Base-by-base conservation (phyloP, 768 basidiomycete genomes). In the Amanita phalloides region DNA sequence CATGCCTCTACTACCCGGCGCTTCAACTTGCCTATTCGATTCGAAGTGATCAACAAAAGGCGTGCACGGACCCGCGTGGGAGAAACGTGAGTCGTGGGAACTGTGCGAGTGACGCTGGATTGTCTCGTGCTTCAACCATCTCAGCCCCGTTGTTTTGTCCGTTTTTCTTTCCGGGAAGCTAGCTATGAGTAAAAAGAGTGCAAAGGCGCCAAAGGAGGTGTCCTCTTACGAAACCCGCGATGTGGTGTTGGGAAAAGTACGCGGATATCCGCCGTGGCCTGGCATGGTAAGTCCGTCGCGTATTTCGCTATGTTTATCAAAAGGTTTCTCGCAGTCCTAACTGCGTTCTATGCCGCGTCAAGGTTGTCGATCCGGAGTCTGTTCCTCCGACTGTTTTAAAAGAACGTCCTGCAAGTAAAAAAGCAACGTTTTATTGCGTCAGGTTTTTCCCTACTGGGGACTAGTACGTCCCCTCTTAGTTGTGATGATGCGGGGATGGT, bases 221-320 rank as follows among this genome's bases (percentile, higher is more conserved):
- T 64, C 72, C 10, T 71, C 71, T 43, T 95, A 88, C 65, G 74
- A 76, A 21, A 63, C 76, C 51, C 83, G 86, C 67, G 93, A 98
- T 62, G 73, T 92, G 58, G 91, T 98, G 36, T 80, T 97, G 55
- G 92, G 80, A 23, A 94, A 95, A 73, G 71, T 99, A 64, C 90
- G 89, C 71, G 96, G 95, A 8, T 97, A 75, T 71, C 92, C 96
- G 1, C 77, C 87, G 3, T 99, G 96, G 96, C 96, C 93, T 50
- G 90, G 82, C 64, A 86, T 89, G 73, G 95, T 95, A 64, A 69
- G 89, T 78, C 53, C 56, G 61, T 53, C 48, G 53, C 44, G 52
- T 52, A 35, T 33, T 49, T 25, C 54, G 47, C 45, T 45, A 39
- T 53, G 48, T 53, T 54, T 56, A 45, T 52, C 51, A 43, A 52